A percentile compares a stretch with the other conserved stretches of the same genome.
phyloP scores from a whole-genome alignment of 129 eudicot species.

The Kitagawia praeruptora region DNA sequence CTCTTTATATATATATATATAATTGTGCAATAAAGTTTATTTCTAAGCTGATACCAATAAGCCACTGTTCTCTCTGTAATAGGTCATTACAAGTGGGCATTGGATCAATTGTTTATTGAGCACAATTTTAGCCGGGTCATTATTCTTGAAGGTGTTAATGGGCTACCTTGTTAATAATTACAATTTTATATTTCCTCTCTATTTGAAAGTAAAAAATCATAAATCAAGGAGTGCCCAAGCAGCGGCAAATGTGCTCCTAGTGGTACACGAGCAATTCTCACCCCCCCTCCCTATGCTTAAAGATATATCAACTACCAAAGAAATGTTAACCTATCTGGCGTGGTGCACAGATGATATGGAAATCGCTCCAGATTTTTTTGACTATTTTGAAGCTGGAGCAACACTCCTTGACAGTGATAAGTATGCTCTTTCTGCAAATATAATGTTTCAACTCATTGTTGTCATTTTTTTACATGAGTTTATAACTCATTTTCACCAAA shows the following conservation, averaged over 20 bases:
- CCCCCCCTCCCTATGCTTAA: neutral
- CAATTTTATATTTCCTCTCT: neutral
- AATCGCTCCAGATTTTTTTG: slow-evolving; percentile 85
- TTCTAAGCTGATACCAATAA: slow-evolving; percentile 8
- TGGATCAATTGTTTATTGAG: slow-evolving; percentile 69
- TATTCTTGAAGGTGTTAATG: slow-evolving; percentile 79
- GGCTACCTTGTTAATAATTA: neutral
- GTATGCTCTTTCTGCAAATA: slow-evolving; percentile 34
- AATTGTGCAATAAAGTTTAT: neutral
- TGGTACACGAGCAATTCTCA: neutral
- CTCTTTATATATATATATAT: neutral
- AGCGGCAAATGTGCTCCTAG: neutral
- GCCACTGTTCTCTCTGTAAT: slow-evolving; percentile 17
- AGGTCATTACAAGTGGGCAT: slow-evolving; percentile 99
- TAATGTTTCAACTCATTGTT: neutral
- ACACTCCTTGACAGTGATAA: slow-evolving; percentile 73
- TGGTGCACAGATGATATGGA: slow-evolving; percentile 90
- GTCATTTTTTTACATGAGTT: neutral
- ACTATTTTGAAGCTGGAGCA: slow-evolving; percentile 96
- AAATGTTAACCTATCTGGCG: slow-evolving; percentile 14
- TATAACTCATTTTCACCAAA: neutral
- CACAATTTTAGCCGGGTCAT: slow-evolving; percentile 73
- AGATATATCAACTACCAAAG: neutral
- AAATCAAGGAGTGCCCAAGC: neutral
- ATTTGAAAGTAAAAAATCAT: neutral